phyloP scores from a whole-genome alignment of 2,329 filamentous ascomycete genomes.

The Cordyceps fumosorosea region DNA sequence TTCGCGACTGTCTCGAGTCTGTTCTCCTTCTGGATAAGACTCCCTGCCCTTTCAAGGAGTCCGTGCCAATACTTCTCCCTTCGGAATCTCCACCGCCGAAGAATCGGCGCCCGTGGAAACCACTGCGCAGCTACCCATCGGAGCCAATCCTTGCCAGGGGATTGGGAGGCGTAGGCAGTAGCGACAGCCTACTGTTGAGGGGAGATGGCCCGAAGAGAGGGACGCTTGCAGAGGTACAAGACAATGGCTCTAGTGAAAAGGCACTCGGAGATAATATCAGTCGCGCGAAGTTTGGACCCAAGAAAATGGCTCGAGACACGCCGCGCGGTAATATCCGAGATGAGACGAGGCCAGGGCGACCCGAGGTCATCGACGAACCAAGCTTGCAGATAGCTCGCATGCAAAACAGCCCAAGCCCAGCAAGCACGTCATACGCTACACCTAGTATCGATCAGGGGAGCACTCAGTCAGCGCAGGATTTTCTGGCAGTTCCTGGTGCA shows the following conservation, averaged over 20 bases:
- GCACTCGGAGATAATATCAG: background rate
- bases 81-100: background rate
- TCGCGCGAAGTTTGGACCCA: background rate
- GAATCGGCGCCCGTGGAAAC: background rate
- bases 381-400: background rate
- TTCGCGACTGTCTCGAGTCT: slow-evolving; percentile 64
- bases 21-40: slow-evolving; percentile 84
- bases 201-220: background rate
- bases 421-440: background rate
- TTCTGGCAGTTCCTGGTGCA: background rate
- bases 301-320: background rate
- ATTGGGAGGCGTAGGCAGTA: background rate
- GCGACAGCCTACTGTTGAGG: background rate
- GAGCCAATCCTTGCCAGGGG: background rate
- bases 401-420: background rate
- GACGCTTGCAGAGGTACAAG: background rate
- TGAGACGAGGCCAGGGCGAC: too few species aligned
- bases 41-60: slow-evolving; percentile 67
- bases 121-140: slow-evolving; percentile 6
- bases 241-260: background rate
- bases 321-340: background rate
- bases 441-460: background rate
- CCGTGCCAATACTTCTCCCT: slow-evolving; percentile 1
- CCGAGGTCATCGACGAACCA: background rate
- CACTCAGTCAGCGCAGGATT: background rate